Percentiles rank a stretch among this genome's conserved stretches.
Evolutionary conservation across 139 green algal genomes (phyloP).

Genomic region (Gonium pectorale): DNA sequence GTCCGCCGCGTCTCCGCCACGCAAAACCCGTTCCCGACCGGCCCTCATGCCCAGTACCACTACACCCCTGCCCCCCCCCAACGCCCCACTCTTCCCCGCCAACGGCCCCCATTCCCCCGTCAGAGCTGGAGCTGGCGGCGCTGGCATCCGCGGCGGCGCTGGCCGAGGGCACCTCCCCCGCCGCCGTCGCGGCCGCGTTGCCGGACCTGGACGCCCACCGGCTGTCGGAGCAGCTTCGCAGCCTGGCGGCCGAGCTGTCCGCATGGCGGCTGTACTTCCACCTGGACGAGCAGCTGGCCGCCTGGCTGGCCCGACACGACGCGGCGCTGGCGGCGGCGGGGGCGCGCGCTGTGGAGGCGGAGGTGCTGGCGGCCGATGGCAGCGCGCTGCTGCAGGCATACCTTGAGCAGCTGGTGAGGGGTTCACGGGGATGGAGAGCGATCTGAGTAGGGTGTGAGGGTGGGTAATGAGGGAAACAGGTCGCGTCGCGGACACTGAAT

Average conservation of each 20-base stretch:
- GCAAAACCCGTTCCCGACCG: too few species aligned
- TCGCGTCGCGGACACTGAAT: too few species aligned
- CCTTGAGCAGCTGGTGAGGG: slow-evolving; percentile 28
- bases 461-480: too few species aligned
- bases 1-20: too few species aligned
- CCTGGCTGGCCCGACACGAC: slow-evolving; percentile 25
- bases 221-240: slow-evolving; percentile 7
- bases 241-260: slow-evolving; percentile 29
- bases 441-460: too few species aligned
- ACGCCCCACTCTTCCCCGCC: too few species aligned
- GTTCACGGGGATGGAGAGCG: too few species aligned
- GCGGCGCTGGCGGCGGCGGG: neutral
- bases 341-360: neutral
- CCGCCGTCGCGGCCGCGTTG: neutral
- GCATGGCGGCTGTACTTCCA: slow-evolving; percentile 26
- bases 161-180: neutral
- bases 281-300: slow-evolving; percentile 8
- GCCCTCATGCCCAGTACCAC: too few species aligned
- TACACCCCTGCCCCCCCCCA: too few species aligned
- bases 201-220: neutral
- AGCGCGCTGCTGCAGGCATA: slow-evolving; percentile 12
- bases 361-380: slow-evolving; percentile 12
- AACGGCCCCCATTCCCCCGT: neutral
- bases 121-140: neutral
- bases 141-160: neutral